These are phyloP conservation scores for Rhytidiadelphus loreus DNA, from an alignment of 225 moss, liverwort and hornwort genomes.

Conservation along the genomic window DNA sequence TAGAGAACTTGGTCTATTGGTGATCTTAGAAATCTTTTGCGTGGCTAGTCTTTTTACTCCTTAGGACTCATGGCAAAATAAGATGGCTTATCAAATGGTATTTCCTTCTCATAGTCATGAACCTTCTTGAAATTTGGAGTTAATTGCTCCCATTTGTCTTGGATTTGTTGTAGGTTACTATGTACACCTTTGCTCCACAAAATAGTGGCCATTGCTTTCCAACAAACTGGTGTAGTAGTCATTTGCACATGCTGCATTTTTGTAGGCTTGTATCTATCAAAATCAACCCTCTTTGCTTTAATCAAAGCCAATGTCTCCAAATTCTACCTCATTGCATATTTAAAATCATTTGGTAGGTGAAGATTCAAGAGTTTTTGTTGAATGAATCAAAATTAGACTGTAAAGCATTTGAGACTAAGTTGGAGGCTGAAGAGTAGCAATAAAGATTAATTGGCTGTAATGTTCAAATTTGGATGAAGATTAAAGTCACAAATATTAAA, in stretches of 20 bases:
- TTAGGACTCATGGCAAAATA: neutral
- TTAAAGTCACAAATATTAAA: too few species aligned
- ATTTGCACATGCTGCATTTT: rapidly evolving
- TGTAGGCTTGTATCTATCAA: neutral
- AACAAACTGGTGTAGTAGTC: neutral
- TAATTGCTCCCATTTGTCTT: neutral
- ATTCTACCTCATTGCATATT: too few species aligned
- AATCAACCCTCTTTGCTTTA: neutral
- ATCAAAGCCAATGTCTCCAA: neutral
- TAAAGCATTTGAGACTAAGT: too few species aligned
- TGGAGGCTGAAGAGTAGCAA: too few species aligned
- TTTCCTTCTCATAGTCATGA: neutral
- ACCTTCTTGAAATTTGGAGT: neutral
- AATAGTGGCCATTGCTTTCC: neutral
- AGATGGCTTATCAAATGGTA: too few species aligned
- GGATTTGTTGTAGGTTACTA: neutral
- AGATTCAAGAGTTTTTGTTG: too few species aligned
- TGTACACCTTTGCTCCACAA: neutral
- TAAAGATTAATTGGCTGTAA: too few species aligned
- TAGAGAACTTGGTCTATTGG: neutral
- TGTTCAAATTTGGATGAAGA: too few species aligned
- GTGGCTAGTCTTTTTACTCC: neutral
- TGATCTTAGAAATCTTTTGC: neutral
- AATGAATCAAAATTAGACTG: too few species aligned
- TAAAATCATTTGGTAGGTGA: too few species aligned